Evolutionary conservation across 225 moss, liverwort and hornwort genomes (phyloP).

Genomic region (Marchantia paleacea): DNA sequence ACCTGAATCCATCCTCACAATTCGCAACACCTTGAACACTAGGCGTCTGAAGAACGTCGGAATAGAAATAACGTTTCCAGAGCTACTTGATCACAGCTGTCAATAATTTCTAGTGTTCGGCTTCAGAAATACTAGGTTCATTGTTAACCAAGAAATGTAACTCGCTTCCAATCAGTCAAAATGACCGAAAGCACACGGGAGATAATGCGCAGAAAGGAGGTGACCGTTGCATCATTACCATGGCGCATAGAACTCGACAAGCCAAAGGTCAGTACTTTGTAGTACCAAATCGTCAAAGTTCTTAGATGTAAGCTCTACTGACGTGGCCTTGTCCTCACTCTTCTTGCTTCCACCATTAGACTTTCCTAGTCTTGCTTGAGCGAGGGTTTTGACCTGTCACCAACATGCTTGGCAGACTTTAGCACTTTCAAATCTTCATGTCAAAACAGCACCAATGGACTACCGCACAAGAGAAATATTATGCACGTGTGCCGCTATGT

Average conservation of each 20-base stretch:
- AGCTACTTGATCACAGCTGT: background rate
- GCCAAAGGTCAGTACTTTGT: slow-evolving; percentile 80
- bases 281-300: slow-evolving; percentile 83
- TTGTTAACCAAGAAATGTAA: background rate
- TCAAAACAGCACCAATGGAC: too few relatives aligned
- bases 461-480: too few relatives aligned
- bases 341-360: slow-evolving; percentile 55
- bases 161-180: background rate
- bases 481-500: too few relatives aligned
- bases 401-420: background rate
- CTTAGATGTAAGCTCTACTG: slow-evolving; percentile 64
- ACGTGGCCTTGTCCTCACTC: slow-evolving; percentile 41
- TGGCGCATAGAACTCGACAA: slow-evolving; percentile 95
- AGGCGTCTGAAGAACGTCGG: background rate
- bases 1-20: slow-evolving; percentile 45
- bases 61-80: background rate
- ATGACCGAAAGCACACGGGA: background rate
- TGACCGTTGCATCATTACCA: slow-evolving; percentile 44
- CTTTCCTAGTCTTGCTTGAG: slow-evolving; percentile 72
- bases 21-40: background rate
- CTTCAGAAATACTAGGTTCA: background rate
- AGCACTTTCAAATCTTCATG: background rate
- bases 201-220: background rate
- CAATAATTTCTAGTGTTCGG: background rate
- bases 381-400: slow-evolving; percentile 63